A percentile compares a stretch with the other conserved stretches of the same genome.
Conservation (phyloP, 2,329 filamentous ascomycete genomes). For the Coleophoma cylindrospora region DNA sequence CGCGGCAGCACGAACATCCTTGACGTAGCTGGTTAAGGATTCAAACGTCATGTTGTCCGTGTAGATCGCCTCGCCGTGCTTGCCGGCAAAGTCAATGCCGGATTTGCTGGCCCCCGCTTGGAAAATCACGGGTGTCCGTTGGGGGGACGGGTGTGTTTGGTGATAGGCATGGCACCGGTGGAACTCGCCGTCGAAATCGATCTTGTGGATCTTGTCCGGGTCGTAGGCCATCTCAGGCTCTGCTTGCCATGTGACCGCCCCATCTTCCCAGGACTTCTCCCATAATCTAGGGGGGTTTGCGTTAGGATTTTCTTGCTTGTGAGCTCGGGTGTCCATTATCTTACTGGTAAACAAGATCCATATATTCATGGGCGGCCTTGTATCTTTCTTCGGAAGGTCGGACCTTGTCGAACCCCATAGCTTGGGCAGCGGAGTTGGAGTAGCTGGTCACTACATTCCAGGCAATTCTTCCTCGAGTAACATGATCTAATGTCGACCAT, state of each 20-base stretch:
- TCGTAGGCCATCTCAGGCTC: not conserved
- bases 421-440: not conserved
- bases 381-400: not conserved
- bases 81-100: constrained; percentile 61
- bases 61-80: constrained; percentile 67
- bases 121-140: constrained; percentile 30
- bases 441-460: not conserved
- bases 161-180: not conserved
- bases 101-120: constrained; percentile 65
- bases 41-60: constrained; percentile 57
- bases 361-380: not conserved
- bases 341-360: not conserved
- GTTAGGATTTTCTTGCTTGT: too few relatives aligned
- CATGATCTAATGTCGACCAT: not conserved
- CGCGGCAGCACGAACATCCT: constrained; percentile 38
- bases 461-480: not conserved
- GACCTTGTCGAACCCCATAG: not conserved
- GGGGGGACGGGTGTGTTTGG: constrained; percentile 9
- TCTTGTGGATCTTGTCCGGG: not conserved
- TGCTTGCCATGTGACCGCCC: not conserved
- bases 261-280: not conserved
- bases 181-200: not conserved
- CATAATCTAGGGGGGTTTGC: not conserved
- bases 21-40: constrained; percentile 56
- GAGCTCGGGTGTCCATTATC: not conserved